Evolutionary conservation across 345 rosid genomes (phyloP).

Genomic region (Brassica incana): DNA sequence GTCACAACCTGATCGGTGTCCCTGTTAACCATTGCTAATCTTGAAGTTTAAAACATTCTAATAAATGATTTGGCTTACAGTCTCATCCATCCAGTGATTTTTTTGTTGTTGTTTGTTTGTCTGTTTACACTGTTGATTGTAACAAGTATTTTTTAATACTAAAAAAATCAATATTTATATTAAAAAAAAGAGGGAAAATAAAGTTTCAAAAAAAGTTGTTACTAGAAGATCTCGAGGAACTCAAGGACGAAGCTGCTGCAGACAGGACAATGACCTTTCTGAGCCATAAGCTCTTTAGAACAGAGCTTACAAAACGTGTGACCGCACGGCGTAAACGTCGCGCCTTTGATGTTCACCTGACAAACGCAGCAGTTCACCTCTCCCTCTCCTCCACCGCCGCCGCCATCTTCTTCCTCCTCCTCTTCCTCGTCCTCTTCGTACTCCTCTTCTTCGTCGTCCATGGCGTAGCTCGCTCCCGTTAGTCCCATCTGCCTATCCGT

Average conservation of each 20-base stretch:
- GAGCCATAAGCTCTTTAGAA: constrained; percentile 89
- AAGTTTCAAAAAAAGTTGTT: background rate
- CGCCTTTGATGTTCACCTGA: constrained; percentile 80
- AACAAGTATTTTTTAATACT: background rate
- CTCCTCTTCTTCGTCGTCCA: constrained; percentile 42
- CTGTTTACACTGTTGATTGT: background rate
- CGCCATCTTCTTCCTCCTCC: constrained; percentile 38
- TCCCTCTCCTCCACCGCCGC: constrained; percentile 38
- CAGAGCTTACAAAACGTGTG: constrained; percentile 90
- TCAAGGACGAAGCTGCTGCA: constrained; percentile 81
- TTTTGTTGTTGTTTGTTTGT: background rate
- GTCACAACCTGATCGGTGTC: constrained; percentile 3
- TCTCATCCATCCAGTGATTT: too few relatives aligned
- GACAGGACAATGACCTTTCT: constrained; percentile 87
- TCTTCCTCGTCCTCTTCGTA: constrained; percentile 47
- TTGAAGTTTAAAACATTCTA: background rate
- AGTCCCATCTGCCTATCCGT: constrained; percentile 70
- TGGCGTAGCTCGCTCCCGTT: constrained; percentile 55
- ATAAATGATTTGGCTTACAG: background rate
- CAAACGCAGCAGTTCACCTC: constrained; percentile 81
- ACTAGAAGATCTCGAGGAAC: constrained; percentile 79
- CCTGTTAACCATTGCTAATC: constrained; percentile 28
- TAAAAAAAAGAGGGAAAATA: background rate
- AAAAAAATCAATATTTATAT: background rate
- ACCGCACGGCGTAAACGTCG: constrained; percentile 87